Percentiles rank a stretch among this genome's conserved stretches.
phyloP scores from a whole-genome alignment of 164 flowering plant species.

The Vitis rotundifolia region DNA sequence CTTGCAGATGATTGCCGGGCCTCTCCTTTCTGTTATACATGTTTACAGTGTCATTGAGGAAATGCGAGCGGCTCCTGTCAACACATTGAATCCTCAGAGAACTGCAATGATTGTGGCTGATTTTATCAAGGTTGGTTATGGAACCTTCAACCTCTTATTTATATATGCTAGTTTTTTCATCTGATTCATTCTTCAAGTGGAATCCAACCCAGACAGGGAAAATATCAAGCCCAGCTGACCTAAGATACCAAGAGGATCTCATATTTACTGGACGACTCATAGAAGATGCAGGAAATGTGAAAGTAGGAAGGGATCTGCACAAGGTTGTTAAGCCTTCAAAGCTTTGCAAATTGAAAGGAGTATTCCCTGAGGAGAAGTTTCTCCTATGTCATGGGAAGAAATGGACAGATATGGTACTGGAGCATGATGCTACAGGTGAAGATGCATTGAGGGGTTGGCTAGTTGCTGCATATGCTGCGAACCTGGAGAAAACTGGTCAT shows the following conservation, averaged over 20 bases:
- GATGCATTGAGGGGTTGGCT: constrained; percentile 96
- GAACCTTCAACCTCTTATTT: not conserved
- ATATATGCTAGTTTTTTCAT: not conserved
- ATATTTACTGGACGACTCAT: constrained; percentile 73
- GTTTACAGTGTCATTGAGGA: constrained; percentile 79
- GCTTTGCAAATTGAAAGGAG: constrained; percentile 50
- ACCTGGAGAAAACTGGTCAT: constrained; percentile 33
- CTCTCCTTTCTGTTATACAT: constrained; percentile 73
- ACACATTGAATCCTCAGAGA: constrained; percentile 92
- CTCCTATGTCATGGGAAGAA: constrained; percentile 40
- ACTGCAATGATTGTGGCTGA: constrained; percentile 87
- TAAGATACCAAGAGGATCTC: constrained; percentile 85
- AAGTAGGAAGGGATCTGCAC: constrained; percentile 66
- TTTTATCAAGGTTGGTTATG: constrained; percentile 62
- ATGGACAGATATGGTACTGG: constrained; percentile 76
- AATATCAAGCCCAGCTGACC: constrained; percentile 81
- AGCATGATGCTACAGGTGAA: constrained; percentile 80
- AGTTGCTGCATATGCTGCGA: constrained; percentile 84
- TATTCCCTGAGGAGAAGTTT: constrained; percentile 77
- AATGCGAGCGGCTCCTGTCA: constrained; percentile 90
- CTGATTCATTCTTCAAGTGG: not conserved
- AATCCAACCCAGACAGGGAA: constrained; percentile 54
- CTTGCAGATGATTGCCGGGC: constrained; percentile 77
- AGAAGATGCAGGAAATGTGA: constrained; percentile 84
- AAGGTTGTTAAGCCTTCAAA: constrained; percentile 64